Evolutionary conservation across 2,329 filamentous ascomycete genomes (phyloP).

Genomic region (Pestalotiopsis sp.): DNA sequence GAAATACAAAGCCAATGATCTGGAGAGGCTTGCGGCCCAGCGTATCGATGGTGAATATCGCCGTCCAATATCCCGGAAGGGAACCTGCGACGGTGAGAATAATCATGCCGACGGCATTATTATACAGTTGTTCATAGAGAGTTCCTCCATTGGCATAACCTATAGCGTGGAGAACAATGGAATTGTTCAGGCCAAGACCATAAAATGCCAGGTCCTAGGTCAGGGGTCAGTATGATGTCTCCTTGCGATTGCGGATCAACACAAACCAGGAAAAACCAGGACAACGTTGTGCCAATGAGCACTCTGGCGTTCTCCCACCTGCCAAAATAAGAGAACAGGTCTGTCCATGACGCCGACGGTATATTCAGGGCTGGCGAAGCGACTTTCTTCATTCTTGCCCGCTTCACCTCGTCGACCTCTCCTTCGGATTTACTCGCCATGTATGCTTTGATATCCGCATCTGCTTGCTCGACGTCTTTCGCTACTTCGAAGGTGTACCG

Average conservation of each 20-base stretch:
- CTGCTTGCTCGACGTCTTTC: constrained; percentile 74
- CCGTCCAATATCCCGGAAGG: constrained; percentile 80
- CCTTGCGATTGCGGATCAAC: neutral
- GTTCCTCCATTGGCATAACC: constrained; percentile 67
- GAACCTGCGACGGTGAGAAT: constrained; percentile 78
- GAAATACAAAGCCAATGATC: constrained; percentile 60
- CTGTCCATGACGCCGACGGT: constrained; percentile 70
- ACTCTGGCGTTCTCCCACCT: constrained; percentile 72
- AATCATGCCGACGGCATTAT: constrained; percentile 75
- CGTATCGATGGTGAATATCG: constrained; percentile 73
- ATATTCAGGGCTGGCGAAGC: constrained; percentile 58
- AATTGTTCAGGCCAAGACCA: constrained; percentile 75
- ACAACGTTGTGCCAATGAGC: constrained; percentile 74
- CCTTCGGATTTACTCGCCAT: constrained; percentile 50
- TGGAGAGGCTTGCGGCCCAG: constrained; percentile 79
- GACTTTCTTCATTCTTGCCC: constrained; percentile 55
- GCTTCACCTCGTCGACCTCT: constrained; percentile 49
- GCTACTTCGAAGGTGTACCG: constrained; percentile 82
- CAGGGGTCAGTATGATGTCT: neutral
- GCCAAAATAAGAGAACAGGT: constrained; percentile 68
- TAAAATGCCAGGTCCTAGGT: constrained; percentile 67
- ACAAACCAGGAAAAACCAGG: constrained; percentile 75
- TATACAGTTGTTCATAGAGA: constrained; percentile 70
- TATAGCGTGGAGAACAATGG: constrained; percentile 71
- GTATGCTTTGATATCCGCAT: constrained; percentile 69